A percentile compares a stretch with the other conserved stretches of the same genome.
These are phyloP conservation scores for Aspergillus tubingensis DNA, from an alignment of 2,329 filamentous ascomycete genomes.

Conservation along the genomic window DNA sequence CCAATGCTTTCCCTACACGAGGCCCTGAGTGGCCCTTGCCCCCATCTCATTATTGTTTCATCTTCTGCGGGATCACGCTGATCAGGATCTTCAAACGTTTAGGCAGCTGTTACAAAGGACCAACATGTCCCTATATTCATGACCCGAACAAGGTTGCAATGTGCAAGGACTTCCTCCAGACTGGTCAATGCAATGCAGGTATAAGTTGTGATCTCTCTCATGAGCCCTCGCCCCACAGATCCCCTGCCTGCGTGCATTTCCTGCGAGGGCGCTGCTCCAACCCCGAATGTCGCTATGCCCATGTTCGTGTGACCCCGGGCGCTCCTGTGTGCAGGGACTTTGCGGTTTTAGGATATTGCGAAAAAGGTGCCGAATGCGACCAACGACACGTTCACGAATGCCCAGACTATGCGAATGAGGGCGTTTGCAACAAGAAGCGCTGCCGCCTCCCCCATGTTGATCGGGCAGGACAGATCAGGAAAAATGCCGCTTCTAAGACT, in stretches of 20 bases:
- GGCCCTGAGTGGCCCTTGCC: slow-evolving; percentile 17
- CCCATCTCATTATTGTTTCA: slow-evolving; percentile 22
- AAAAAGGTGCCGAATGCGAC: slow-evolving; percentile 73
- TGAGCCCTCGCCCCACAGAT: slow-evolving; percentile 77
- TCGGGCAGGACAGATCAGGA: slow-evolving; percentile 76
- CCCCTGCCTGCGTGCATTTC: slow-evolving; percentile 86
- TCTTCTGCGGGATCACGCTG: slow-evolving; percentile 8
- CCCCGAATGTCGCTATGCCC: slow-evolving; percentile 79
- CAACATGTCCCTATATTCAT: slow-evolving; percentile 77
- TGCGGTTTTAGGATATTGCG: slow-evolving; percentile 84
- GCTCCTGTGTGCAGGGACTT: slow-evolving; percentile 83
- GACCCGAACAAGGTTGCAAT: slow-evolving; percentile 84
- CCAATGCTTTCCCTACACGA: slow-evolving; percentile 38
- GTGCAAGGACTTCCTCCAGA: slow-evolving; percentile 83
- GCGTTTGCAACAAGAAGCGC: slow-evolving; percentile 74
- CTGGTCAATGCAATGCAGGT: slow-evolving; percentile 74
- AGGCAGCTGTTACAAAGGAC: slow-evolving; percentile 86
- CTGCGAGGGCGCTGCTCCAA: slow-evolving; percentile 89
- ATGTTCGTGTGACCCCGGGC: slow-evolving; percentile 73
- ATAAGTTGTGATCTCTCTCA: slow-evolving; percentile 88
- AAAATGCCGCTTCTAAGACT: slow-evolving; percentile 50
- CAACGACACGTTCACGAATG: slow-evolving; percentile 91
- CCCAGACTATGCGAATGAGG: slow-evolving; percentile 90
- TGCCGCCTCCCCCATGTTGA: slow-evolving; percentile 88
- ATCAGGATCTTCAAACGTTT: slow-evolving; percentile 42